Evolutionary conservation across 2,329 filamentous ascomycete species (phyloP).

Genomic region (Pyrenophora tritici-repentis): DNA sequence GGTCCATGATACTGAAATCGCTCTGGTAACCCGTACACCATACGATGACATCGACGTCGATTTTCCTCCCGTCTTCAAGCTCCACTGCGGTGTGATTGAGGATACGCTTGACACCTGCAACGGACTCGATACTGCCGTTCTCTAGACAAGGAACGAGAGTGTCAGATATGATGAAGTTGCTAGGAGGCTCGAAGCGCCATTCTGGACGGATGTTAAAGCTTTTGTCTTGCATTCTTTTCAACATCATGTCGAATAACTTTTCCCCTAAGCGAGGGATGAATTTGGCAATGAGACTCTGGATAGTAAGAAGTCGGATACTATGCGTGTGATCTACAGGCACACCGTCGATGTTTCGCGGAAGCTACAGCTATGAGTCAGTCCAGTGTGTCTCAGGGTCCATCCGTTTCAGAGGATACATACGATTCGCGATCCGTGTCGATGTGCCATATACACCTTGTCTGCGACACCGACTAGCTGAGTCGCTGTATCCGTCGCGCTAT

Average conservation of each 20-base stretch:
- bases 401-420: constrained; percentile 3
- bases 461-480: constrained; percentile 26
- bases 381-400: background rate
- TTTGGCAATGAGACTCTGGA: constrained; percentile 16
- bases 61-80: constrained; percentile 34
- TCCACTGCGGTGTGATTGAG: constrained; percentile 24
- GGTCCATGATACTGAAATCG: constrained; percentile 34
- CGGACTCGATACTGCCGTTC: constrained; percentile 21
- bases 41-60: constrained; percentile 44
- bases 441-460: constrained; percentile 28
- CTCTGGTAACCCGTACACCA: constrained; percentile 45
- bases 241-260: constrained; percentile 21
- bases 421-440: constrained; percentile 30
- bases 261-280: constrained; percentile 24
- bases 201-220: constrained; percentile 29
- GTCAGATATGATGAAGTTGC: constrained; percentile 28
- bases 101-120: constrained; percentile 22
- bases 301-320: constrained; percentile 18
- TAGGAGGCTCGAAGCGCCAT: constrained; percentile 29
- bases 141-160: constrained; percentile 21
- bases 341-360: constrained; percentile 23
- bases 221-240: constrained; percentile 26
- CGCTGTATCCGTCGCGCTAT: constrained; percentile 33
- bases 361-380: constrained; percentile 6
- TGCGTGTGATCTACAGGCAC: constrained; percentile 21